A percentile compares a stretch with the other conserved stretches of the same genome.
These are phyloP conservation scores for Citrus hindsii DNA, from an alignment of 345 rosid genomes.

Conservation along the genomic window DNA sequence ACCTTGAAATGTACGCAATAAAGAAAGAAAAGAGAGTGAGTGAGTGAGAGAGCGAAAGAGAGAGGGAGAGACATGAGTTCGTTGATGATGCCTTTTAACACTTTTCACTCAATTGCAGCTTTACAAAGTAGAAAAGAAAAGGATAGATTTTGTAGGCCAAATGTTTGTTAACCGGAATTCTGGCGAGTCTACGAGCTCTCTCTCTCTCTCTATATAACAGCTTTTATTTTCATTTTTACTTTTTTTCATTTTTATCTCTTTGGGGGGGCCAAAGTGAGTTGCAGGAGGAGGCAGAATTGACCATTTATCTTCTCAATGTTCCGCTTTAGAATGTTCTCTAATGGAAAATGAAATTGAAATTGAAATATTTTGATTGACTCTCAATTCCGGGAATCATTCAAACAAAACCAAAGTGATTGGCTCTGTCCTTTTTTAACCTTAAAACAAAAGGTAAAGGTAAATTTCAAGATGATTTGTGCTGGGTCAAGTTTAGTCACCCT, in stretches of 20 bases:
- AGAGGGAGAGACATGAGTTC: background rate
- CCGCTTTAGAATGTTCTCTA: slow-evolving; percentile 6
- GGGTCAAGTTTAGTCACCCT: background rate
- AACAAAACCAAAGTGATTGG: background rate
- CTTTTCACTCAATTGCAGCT: slow-evolving; percentile 19
- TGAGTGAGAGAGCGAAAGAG: background rate
- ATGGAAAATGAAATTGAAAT: background rate
- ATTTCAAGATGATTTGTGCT: background rate
- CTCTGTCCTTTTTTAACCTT: background rate
- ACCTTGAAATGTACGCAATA: slow-evolving; percentile 22
- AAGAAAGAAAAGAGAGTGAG: background rate
- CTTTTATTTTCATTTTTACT: background rate
- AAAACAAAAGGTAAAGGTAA: background rate
- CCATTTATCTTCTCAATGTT: slow-evolving; percentile 11
- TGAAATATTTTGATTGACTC: slow-evolving; percentile 8
- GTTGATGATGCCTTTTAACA: background rate
- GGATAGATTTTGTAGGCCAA: slow-evolving; percentile 30
- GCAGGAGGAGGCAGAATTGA: slow-evolving; percentile 5
- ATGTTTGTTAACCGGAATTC: slow-evolving; percentile 16
- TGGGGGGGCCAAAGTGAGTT: slow-evolving; percentile 3
- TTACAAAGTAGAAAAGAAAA: slow-evolving; percentile 21
- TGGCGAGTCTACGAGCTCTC: background rate
- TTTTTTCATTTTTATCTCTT: background rate
- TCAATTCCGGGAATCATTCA: slow-evolving; percentile 12
- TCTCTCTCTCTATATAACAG: background rate